Conservation (phyloP, 306 rosid species). For the Cucurbita argyrosperma region DNA sequence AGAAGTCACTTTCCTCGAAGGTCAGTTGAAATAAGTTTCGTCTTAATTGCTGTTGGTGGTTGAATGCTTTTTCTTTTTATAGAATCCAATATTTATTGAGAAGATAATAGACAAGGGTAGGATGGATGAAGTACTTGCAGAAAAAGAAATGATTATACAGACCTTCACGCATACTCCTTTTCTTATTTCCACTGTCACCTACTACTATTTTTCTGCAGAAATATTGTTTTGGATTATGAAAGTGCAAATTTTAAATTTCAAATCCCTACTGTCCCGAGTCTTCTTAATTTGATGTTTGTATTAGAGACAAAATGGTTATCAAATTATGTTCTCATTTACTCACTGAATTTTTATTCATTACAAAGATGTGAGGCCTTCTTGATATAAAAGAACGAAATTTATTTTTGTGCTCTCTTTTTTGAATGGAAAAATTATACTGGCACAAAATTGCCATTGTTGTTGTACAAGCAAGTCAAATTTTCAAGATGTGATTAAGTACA, state of each 20-base stretch:
- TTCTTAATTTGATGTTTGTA: neutral
- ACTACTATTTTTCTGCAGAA: neutral
- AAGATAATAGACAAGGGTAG: conserved; percentile 27
- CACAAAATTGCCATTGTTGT: neutral
- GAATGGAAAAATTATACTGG: neutral
- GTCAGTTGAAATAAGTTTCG: conserved; percentile 59
- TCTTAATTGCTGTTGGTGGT: neutral
- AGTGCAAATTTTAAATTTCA: neutral
- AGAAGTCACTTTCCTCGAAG: conserved; percentile 65
- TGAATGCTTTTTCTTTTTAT: neutral
- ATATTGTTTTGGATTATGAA: neutral
- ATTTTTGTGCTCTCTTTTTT: neutral
- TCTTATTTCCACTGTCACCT: neutral
- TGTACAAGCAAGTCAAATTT: neutral
- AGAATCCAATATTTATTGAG: neutral
- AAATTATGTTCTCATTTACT: neutral
- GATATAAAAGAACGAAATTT: neutral
- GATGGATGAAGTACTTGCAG: conserved; percentile 46
- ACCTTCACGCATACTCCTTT: neutral
- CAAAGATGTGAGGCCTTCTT: neutral
- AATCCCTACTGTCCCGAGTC: neutral
- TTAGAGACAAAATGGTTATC: neutral
- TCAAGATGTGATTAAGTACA: neutral
- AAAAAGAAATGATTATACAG: neutral
- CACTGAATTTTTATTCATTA: neutral